phyloP scores from a whole-genome alignment of 1,284 basidiomycete genomes.

The Irpex rosettiformis region DNA sequence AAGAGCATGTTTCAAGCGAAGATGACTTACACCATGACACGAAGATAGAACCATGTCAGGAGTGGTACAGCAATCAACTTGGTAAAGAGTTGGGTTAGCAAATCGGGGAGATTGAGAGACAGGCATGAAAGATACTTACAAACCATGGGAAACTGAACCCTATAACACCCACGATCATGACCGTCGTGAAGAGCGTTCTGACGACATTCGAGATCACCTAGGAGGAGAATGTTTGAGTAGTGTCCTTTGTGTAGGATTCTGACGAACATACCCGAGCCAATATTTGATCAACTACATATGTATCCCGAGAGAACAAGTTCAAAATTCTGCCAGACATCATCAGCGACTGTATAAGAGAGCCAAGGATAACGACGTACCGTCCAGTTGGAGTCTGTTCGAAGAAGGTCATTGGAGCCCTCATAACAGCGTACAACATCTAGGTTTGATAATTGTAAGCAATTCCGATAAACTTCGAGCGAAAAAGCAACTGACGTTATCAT shows the following conservation, averaged over 20 bases:
- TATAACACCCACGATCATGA: conserved; percentile 81
- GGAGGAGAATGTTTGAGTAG: background rate
- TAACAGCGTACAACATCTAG: conserved; percentile 74
- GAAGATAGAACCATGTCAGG: conserved; percentile 70
- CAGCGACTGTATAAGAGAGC: background rate
- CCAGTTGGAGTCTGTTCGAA: conserved; percentile 86
- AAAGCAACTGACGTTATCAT: conserved; percentile 56
- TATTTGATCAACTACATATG: conserved; percentile 87
- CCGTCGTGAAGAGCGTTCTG: conserved; percentile 56
- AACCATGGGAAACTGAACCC: conserved; percentile 81
- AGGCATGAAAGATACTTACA: conserved; percentile 21
- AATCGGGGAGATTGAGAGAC: background rate
- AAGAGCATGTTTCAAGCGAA: conserved; percentile 2
- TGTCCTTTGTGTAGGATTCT: background rate
- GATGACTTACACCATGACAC: conserved; percentile 66
- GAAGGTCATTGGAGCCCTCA: conserved; percentile 83
- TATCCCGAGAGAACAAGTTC: conserved; percentile 90
- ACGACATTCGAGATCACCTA: conserved; percentile 66
- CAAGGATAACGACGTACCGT: conserved; percentile 40
- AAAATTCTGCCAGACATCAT: conserved; percentile 49
- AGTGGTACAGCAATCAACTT: conserved; percentile 70
- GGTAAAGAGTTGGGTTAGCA: background rate
- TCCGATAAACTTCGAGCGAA: background rate
- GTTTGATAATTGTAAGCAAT: conserved; percentile 10
- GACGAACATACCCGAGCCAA: conserved; percentile 54